phyloP scores from a whole-genome alignment of 192 early-diverging fungal species.

The Mortierella antarctica region DNA sequence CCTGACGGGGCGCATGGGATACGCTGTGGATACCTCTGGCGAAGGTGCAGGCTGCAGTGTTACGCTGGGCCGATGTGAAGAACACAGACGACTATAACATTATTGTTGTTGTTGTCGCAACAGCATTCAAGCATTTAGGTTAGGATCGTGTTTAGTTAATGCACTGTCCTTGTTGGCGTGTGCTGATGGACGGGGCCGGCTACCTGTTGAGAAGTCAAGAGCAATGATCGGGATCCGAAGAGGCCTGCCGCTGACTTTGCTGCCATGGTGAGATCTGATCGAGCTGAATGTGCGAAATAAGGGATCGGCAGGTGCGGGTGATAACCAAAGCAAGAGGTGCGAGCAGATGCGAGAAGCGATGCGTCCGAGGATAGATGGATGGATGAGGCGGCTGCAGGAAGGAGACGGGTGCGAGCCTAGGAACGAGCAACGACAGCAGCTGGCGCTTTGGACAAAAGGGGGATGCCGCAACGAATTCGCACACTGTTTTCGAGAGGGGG shows the following conservation, averaged over 20 bases:
- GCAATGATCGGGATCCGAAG: slow-evolving; percentile 14
- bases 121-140: too few species aligned
- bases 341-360: not conserved
- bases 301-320: not conserved
- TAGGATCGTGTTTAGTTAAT: too few species aligned
- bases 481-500: not conserved
- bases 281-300: not conserved
- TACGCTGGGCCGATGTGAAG: too few species aligned
- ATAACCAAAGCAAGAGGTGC: not conserved
- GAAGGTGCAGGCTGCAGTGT: too few species aligned
- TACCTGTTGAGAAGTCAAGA: slow-evolving; percentile 18
- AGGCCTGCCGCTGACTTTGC: slow-evolving; percentile 12
- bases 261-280: slow-evolving; percentile 14
- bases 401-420: not conserved
- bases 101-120: too few species aligned
- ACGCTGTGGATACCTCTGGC: too few species aligned
- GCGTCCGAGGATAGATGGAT: not conserved
- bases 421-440: too few species aligned
- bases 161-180: too few species aligned
- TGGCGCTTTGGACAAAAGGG: slow-evolving; percentile 4
- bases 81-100: too few species aligned
- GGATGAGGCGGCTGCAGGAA: not conserved
- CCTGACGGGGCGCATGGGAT: too few species aligned
- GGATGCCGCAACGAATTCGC: not conserved
- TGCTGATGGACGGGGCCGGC: too few species aligned